phyloP scores from a whole-genome alignment of 768 basidiomycete species.

The Asterophora lycoperdoides region DNA sequence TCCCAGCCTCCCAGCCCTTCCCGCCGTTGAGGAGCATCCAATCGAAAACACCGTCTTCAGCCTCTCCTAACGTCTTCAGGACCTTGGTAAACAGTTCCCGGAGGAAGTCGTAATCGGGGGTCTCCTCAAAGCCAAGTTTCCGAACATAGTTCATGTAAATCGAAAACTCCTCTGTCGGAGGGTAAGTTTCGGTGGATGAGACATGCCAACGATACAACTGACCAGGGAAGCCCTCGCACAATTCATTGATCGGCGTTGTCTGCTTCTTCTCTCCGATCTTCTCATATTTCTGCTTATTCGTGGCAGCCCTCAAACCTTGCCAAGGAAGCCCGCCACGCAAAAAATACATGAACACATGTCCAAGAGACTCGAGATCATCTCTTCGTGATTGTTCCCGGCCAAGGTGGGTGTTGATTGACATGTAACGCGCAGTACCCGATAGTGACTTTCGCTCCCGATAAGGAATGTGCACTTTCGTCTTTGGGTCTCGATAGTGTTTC shows the following conservation, averaged over 20 bases:
- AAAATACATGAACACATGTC: slow-evolving; percentile 99
- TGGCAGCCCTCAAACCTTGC: slow-evolving; percentile 96
- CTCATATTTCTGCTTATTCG: slow-evolving; percentile 99
- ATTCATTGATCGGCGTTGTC: slow-evolving; percentile 82
- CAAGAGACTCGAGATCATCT: slow-evolving; percentile 94
- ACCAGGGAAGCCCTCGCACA: slow-evolving; percentile 98
- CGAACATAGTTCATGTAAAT: slow-evolving; percentile 99
- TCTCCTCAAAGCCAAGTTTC: slow-evolving; percentile 96
- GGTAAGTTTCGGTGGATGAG: neutral
- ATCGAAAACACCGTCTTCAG: slow-evolving; percentile 90
- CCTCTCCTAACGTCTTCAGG: slow-evolving; percentile 79
- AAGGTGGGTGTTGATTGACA: slow-evolving; percentile 99
- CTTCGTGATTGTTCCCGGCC: slow-evolving; percentile 93
- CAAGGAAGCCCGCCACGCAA: slow-evolving; percentile 93
- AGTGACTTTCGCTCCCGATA: slow-evolving; percentile 97
- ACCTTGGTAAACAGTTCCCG: slow-evolving; percentile 92
- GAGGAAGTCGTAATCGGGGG: slow-evolving; percentile 96
- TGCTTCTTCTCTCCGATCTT: slow-evolving; percentile 99
- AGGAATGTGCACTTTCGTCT: slow-evolving; percentile 97
- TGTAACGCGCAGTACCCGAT: slow-evolving; percentile 96
- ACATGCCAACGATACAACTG: slow-evolving; percentile 22
- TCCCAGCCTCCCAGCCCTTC: slow-evolving; percentile 92
- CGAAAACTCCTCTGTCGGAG: slow-evolving; percentile 80
- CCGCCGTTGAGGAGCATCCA: slow-evolving; percentile 95
- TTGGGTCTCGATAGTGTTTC: slow-evolving; percentile 98